Conservation (phyloP, 371 early-diverging fungal species). For the Mucor plumbeus region DNA sequence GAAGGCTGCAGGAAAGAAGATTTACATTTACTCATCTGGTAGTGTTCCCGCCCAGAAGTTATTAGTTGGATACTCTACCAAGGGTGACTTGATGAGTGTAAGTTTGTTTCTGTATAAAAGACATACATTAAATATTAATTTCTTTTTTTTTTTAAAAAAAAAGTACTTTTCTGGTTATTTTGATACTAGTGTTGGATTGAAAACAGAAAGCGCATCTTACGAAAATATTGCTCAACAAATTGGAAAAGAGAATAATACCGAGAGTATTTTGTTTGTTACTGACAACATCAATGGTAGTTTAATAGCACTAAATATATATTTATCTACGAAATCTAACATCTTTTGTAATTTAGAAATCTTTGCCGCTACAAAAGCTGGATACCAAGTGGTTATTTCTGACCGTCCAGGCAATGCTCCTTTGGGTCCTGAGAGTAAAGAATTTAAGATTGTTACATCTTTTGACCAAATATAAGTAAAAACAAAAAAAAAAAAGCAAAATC, state of each 20-base stretch:
- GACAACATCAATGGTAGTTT: conserved; percentile 82
- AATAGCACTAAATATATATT: background rate
- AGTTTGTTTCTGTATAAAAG: background rate
- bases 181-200: conserved; percentile 87
- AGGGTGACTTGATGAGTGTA: conserved; percentile 82
- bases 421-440: conserved; percentile 36
- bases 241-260: conserved; percentile 45
- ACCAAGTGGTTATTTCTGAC: conserved; percentile 72
- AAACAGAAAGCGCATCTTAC: conserved; percentile 75
- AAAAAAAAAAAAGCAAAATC: too few relatives aligned
- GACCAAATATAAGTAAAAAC: conserved; percentile 30
- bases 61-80: conserved; percentile 79
- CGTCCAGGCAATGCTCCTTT: conserved; percentile 83
- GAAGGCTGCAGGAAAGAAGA: conserved; percentile 60
- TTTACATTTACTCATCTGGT: conserved; percentile 95
- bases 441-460: conserved; percentile 48
- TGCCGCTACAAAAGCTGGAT: conserved; percentile 79
- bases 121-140: too few relatives aligned
- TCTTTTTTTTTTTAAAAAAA: too few relatives aligned
- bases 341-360: conserved; percentile 62
- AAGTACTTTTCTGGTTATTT: conserved; percentile 85
- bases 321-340: too few relatives aligned
- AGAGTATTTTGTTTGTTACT: conserved; percentile 78
- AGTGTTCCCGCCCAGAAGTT: conserved; percentile 92
- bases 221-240: conserved; percentile 73